Evolutionary conservation across 23 red algal genomes (phyloP), one percentile per base, ranked within the genome.

Genomic region (Gracilaria caudata): DNA sequence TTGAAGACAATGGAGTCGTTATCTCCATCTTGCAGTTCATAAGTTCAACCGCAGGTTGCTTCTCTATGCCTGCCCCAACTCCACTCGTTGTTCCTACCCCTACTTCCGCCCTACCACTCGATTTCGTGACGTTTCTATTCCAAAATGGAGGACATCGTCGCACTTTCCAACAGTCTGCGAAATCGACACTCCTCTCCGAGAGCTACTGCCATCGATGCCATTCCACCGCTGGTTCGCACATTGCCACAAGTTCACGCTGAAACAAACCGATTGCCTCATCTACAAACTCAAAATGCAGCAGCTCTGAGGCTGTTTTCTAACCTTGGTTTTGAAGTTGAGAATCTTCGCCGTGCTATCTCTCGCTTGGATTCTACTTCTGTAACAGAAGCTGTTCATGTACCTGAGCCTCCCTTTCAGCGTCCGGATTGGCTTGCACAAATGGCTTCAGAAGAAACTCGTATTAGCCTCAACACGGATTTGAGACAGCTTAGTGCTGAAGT

Each of bases 231-330:
- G 4, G 64, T 63, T 13, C 57, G 81, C 33, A 41, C 81, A 23
- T 53, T 85, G 58, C 46, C 81, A 0, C 81, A 85, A n/a, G 65
- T 85, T 17, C 81, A 85, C 35, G 44, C 81, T 36, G 81, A 85
- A 37, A 63, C 81, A 51, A 85, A 55, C 24, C 81, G 81, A 36
- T 34, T 85, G 26, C 64, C 60, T 6, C 60, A 55, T 45, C n/a
- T 63, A 19, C 57, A 63, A 56, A 85, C 59, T 13, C 47, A 55
- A 43, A 41, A 85, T 28, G 35, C 81, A 3, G 60, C 81, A 21
- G 81, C 81, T 17, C 51, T 85, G 81, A 61, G 81, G 20, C 81
- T 85, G 20, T 85, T 85, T 72, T 55, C 81, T 55, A 64, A 51
- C 35, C 59, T 85, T 13, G 81, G 65, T 20, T 85, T 85, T 56